Conservation (phyloP, 371 early-diverging fungal genomes). For the Rhizopus delemar region DNA sequence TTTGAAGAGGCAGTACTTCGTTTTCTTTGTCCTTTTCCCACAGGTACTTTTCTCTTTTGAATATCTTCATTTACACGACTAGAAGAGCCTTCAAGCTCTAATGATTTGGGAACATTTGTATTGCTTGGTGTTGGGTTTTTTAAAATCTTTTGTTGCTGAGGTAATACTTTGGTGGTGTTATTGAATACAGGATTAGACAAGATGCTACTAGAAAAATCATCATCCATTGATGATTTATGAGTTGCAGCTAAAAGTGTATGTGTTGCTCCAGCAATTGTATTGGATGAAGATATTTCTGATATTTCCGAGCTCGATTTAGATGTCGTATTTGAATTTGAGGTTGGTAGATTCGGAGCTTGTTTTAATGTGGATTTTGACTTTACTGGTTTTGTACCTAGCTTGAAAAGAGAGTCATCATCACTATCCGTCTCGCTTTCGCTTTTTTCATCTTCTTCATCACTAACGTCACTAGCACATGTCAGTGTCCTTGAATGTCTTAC, state of each 20-base stretch:
- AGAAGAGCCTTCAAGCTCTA: conserved; percentile 8
- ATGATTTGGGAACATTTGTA: background rate
- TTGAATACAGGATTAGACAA: conserved; percentile 3
- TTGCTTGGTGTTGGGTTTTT: background rate
- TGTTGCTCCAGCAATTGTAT: conserved; percentile 1
- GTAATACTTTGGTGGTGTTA: background rate
- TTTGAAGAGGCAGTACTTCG: background rate
- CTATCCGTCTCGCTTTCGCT: conserved; percentile 22
- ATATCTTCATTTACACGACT: background rate
- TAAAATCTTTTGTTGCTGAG: background rate
- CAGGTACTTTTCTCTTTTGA: conserved; percentile 6
- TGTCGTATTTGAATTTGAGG: conserved; percentile 16
- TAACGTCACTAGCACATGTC: conserved; percentile 45
- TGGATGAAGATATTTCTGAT: conserved; percentile 24
- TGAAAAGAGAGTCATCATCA: conserved; percentile 13
- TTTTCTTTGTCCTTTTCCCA: background rate
- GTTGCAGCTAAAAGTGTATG: conserved; percentile 1
- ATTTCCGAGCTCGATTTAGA: conserved; percentile 24
- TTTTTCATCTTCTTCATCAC: conserved; percentile 33
- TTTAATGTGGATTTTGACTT: conserved; percentile 1
- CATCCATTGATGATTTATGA: conserved; percentile 5
- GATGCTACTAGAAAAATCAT: conserved; percentile 1
- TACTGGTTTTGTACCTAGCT: conserved; percentile 4
- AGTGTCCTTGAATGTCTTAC: conserved; percentile 21
- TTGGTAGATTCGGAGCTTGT: background rate